Evolutionary conservation across 495 filamentous ascomycete species (phyloP).

Genomic region (Neurospora africana): DNA sequence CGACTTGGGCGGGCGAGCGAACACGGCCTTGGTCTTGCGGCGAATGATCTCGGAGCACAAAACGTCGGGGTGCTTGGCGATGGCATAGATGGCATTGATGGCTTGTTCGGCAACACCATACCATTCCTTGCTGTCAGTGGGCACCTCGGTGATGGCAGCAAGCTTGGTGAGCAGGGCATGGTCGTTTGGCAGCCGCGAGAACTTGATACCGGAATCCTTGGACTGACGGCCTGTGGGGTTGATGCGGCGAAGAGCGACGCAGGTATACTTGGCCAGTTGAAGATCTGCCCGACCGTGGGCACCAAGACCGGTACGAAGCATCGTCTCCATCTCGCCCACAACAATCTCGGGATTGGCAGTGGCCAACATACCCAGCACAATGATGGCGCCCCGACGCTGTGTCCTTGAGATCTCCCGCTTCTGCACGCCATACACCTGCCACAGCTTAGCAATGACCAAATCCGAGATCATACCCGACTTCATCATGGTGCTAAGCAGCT

Average conservation of each 20-base stretch:
- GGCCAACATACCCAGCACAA: slow-evolving; percentile 94
- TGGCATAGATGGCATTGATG: slow-evolving; percentile 87
- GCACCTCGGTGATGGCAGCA: slow-evolving; percentile 71
- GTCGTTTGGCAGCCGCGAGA: slow-evolving; percentile 78
- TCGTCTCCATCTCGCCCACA: slow-evolving; percentile 84
- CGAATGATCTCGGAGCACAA: slow-evolving; percentile 88
- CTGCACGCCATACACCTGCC: slow-evolving; percentile 94
- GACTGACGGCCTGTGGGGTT: slow-evolving; percentile 69
- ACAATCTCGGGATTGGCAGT: slow-evolving; percentile 87
- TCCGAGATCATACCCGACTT: slow-evolving; percentile 79
- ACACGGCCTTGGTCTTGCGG: slow-evolving; percentile 76
- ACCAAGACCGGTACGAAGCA: slow-evolving; percentile 84
- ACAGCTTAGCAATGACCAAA: slow-evolving; percentile 79
- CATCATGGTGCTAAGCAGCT: slow-evolving; percentile 95
- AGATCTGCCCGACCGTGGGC: slow-evolving; percentile 69
- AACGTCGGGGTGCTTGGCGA: slow-evolving; percentile 88
- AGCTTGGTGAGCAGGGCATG: slow-evolving; percentile 75
- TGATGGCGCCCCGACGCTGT: slow-evolving; percentile 89
- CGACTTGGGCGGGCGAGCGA: slow-evolving; percentile 33
- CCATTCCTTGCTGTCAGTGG: slow-evolving; percentile 90
- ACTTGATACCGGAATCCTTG: slow-evolving; percentile 55
- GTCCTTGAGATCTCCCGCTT: slow-evolving; percentile 84
- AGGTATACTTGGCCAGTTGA: slow-evolving; percentile 86
- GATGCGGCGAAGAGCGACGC: slow-evolving; percentile 82
- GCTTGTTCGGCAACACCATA: slow-evolving; percentile 96